phyloP scores from a whole-genome alignment of 352 stramenopile species.

The Globisporangium viniferum region DNA sequence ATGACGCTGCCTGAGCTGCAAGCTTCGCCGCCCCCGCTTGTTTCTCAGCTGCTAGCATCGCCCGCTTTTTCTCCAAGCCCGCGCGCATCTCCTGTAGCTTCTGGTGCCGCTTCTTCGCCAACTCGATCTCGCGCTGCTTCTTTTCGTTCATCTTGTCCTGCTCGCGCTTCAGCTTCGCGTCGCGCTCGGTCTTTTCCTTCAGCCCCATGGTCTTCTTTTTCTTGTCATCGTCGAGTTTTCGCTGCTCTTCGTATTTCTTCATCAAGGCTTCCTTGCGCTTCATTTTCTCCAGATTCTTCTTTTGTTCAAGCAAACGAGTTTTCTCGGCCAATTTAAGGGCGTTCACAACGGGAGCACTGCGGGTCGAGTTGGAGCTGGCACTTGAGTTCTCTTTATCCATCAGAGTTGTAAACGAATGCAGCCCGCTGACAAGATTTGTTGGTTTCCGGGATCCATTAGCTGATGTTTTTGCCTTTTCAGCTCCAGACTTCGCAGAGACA shows the following conservation, averaged over 20 bases:
- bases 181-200: conserved; percentile 65
- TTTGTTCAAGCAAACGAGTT: conserved; percentile 60
- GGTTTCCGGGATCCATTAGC: conserved; percentile 28
- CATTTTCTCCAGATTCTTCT: conserved; percentile 59
- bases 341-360: conserved; percentile 55
- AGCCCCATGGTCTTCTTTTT: conserved; percentile 48
- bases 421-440: conserved; percentile 61
- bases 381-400: conserved; percentile 47
- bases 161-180: conserved; percentile 46
- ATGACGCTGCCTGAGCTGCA: conserved; percentile 11
- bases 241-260: conserved; percentile 72
- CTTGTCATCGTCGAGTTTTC: conserved; percentile 61
- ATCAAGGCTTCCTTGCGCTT: conserved; percentile 61
- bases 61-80: conserved; percentile 69
- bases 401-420: conserved; percentile 75
- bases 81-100: conserved; percentile 64
- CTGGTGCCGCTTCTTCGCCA: conserved; percentile 59
- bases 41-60: conserved; percentile 47
- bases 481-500: conserved; percentile 34
- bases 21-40: conserved; percentile 20
- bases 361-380: conserved; percentile 22
- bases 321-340: conserved; percentile 72
- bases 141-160: conserved; percentile 47
- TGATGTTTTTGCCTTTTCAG: conserved; percentile 5
- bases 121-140: conserved; percentile 63